A percentile compares a stretch with the other conserved stretches of the same genome.
Evolutionary conservation across 129 eudicot genomes (phyloP).

Genomic region (Deinandra increscens): DNA sequence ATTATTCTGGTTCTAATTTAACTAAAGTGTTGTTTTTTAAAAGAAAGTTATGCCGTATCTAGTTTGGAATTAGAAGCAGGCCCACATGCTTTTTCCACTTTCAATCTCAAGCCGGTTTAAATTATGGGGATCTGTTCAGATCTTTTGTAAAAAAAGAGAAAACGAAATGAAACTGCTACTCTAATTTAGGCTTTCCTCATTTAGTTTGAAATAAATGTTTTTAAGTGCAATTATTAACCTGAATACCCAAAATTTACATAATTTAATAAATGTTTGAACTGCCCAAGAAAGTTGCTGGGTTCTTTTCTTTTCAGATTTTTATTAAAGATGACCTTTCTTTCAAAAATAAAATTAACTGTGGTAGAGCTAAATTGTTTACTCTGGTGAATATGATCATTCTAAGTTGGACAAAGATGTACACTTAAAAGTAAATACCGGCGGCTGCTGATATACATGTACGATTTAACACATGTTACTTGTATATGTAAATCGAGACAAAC

Average conservation of each 20-base stretch:
- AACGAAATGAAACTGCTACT: constrained; percentile 23
- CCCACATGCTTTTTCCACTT: constrained; percentile 28
- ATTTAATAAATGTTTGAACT: constrained; percentile 28
- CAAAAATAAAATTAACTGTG: background rate
- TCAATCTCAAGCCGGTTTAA: constrained; percentile 9
- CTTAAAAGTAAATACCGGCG: too few relatives aligned
- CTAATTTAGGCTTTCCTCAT: constrained; percentile 29
- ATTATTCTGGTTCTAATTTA: constrained; percentile 30
- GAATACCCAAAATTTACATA: constrained; percentile 27
- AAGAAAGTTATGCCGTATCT: constrained; percentile 20
- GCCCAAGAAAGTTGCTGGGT: constrained; percentile 32
- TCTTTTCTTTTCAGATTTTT: constrained; percentile 16
- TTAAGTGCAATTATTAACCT: constrained; percentile 23
- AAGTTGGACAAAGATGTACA: too few relatives aligned
- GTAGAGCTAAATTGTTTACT: background rate
- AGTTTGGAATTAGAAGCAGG: constrained; percentile 32
- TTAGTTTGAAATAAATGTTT: constrained; percentile 27
- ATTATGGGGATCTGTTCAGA: constrained; percentile 39
- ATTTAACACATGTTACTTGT: background rate
- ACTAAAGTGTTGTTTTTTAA: constrained; percentile 30
- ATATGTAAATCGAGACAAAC: background rate
- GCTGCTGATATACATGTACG: too few relatives aligned
- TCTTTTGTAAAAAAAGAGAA: background rate
- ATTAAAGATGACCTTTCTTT: constrained; percentile 13
- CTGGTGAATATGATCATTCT: too few relatives aligned